Evolutionary conservation across 2,329 filamentous ascomycete genomes (phyloP).

Genomic region (Penicillium sp.): DNA sequence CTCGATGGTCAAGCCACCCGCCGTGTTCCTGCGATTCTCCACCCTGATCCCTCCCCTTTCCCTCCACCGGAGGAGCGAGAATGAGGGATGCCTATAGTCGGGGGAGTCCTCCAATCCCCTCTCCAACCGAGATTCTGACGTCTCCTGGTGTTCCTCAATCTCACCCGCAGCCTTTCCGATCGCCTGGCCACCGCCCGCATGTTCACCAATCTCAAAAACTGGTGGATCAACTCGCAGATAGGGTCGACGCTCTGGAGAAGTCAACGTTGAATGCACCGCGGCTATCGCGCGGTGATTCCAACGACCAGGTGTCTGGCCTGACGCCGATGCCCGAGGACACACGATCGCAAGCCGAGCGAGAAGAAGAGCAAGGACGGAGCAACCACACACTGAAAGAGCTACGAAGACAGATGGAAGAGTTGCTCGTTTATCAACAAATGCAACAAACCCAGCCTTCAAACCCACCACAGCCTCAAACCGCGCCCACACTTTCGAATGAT

Average conservation of each 20-base stretch:
- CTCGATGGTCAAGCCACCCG: conserved; percentile 36
- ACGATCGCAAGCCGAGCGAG: conserved; percentile 22
- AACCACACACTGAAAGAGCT: conserved; percentile 43
- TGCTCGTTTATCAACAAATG: conserved; percentile 43
- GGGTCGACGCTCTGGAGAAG: conserved; percentile 10
- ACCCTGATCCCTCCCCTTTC: conserved; percentile 33
- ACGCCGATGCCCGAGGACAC: conserved; percentile 24
- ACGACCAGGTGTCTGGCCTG: conserved; percentile 16
- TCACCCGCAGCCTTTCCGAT: conserved; percentile 28
- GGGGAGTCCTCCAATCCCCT: conserved; percentile 43
- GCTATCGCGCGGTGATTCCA: conserved; percentile 26
- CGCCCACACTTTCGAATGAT: conserved; percentile 20
- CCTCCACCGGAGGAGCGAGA: conserved; percentile 32
- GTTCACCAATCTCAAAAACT: conserved; percentile 16
- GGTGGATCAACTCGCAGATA: conserved; percentile 12
- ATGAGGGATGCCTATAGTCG: conserved; percentile 41
- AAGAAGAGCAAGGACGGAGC: conserved; percentile 35
- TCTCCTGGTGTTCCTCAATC: conserved; percentile 28
- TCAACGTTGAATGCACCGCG: conserved; percentile 9
- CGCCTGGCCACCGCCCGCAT: conserved; percentile 20
- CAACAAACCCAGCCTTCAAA: conserved; percentile 32
- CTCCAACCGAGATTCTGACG: conserved; percentile 40
- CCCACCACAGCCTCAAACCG: conserved; percentile 19
- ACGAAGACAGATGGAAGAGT: conserved; percentile 45
- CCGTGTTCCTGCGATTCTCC: conserved; percentile 31